phyloP scores from a whole-genome alignment of 2,329 filamentous ascomycete species.

The Colletotrichum sp. region DNA sequence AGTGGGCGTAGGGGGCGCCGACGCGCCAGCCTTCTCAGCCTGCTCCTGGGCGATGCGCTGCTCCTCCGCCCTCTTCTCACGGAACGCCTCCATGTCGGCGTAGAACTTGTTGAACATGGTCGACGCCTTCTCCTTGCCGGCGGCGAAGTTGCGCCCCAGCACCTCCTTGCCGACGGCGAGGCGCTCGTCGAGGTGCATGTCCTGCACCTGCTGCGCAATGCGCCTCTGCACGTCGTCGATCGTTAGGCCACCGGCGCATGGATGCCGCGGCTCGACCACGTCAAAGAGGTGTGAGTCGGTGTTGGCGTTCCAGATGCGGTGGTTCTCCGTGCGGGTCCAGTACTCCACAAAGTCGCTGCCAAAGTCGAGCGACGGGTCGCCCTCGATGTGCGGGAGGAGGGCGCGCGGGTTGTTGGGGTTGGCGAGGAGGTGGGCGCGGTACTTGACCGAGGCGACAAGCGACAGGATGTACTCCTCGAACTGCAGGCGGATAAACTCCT shows the following conservation, averaged over 20 bases:
- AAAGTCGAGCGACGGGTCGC: constrained; percentile 86
- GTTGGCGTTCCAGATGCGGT: constrained; percentile 81
- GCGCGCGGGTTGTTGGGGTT: constrained; percentile 63
- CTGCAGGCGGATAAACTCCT: constrained; percentile 95
- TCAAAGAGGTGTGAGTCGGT: constrained; percentile 92
- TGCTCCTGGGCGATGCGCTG: constrained; percentile 27
- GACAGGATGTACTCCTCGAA: constrained; percentile 97
- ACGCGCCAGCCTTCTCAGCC: constrained; percentile 19
- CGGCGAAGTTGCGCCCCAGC: constrained; percentile 86
- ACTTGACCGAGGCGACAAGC: constrained; percentile 87
- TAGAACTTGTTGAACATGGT: constrained; percentile 88
- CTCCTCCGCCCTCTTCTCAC: constrained; percentile 49
- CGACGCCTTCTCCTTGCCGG: constrained; percentile 86
- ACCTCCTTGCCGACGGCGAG: constrained; percentile 84
- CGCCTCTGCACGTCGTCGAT: constrained; percentile 95
- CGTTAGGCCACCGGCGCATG: constrained; percentile 88
- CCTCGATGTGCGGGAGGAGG: constrained; percentile 72
- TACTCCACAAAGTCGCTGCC: constrained; percentile 83
- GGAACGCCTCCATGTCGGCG: constrained; percentile 78
- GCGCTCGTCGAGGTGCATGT: constrained; percentile 91
- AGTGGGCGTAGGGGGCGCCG: constrained; percentile 25
- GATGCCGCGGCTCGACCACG: constrained; percentile 90
- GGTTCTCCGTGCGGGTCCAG: constrained; percentile 90
- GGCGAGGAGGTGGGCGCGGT: constrained; percentile 71
- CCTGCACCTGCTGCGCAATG: constrained; percentile 89